A percentile compares a stretch with the other conserved stretches of the same genome.
Evolutionary conservation across 352 stramenopile genomes (phyloP).

Genomic region (Elongisporangium undulatum): DNA sequence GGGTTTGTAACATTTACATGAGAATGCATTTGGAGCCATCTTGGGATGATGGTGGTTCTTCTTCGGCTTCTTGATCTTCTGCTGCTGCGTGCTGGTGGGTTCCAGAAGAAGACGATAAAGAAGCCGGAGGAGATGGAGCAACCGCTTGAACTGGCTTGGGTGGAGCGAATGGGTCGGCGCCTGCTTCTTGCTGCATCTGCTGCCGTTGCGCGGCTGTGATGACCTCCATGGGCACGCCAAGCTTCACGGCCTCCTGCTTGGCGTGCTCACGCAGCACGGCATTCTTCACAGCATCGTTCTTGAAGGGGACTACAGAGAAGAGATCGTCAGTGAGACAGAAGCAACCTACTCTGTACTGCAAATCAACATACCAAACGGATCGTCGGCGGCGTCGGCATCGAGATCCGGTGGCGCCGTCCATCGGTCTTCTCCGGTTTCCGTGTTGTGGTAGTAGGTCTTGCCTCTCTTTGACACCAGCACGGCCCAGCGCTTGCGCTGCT

Average conservation of each 20-base stretch:
- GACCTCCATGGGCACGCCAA: slow-evolving; percentile 57
- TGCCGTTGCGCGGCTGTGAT: slow-evolving; percentile 41
- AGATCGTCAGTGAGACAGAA: slow-evolving; percentile 1
- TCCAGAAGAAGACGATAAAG: background rate
- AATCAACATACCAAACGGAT: slow-evolving; percentile 42
- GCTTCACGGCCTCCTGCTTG: slow-evolving; percentile 67
- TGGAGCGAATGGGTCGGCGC: slow-evolving; percentile 10
- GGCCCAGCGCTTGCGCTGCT: slow-evolving; percentile 49
- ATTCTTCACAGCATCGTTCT: slow-evolving; percentile 80
- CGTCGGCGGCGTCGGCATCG: slow-evolving; percentile 52
- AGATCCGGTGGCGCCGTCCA: slow-evolving; percentile 69
- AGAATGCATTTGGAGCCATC: background rate
- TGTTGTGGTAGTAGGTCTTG: slow-evolving; percentile 81
- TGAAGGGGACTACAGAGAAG: slow-evolving; percentile 60
- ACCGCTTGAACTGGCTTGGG: background rate
- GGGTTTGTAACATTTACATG: background rate
- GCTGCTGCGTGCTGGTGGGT: background rate
- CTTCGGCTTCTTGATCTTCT: background rate
- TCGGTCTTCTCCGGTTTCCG: slow-evolving; percentile 73
- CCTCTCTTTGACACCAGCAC: slow-evolving; percentile 60
- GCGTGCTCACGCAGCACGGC: slow-evolving; percentile 69
- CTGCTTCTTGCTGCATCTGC: slow-evolving; percentile 24
- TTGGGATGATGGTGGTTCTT: background rate
- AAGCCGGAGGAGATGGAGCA: no score
- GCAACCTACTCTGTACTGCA: background rate